Percentiles rank a stretch among this genome's conserved stretches.
phyloP scores from a whole-genome alignment of 139 green algal species.

The Chlorella sp. region DNA sequence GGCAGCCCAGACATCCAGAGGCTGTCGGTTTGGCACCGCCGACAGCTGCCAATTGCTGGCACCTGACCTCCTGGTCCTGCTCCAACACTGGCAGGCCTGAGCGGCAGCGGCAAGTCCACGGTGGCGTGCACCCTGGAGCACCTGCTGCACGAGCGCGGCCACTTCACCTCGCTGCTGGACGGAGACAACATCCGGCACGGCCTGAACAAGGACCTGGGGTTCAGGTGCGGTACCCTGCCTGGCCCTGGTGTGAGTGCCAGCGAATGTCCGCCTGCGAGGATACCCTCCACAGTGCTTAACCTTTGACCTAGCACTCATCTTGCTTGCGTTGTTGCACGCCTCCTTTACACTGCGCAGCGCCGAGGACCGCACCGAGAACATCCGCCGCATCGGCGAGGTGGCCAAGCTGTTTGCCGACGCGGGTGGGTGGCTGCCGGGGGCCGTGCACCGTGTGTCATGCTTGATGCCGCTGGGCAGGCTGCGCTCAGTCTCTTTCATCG shows the following conservation, averaged over 20 bases:
- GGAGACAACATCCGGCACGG: conserved; percentile 97
- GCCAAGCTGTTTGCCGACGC: conserved; percentile 92
- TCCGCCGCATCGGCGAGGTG: conserved; percentile 93
- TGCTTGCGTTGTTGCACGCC: no score
- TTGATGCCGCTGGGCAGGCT: not conserved
- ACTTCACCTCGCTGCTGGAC: conserved; percentile 86
- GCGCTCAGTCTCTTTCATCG: not conserved
- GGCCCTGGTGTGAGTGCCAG: no score
- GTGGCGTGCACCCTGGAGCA: conserved; percentile 84
- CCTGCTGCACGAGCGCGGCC: conserved; percentile 71
- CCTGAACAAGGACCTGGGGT: conserved; percentile 96
- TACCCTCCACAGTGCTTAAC: no score
- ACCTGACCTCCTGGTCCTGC: not conserved
- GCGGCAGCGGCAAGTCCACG: conserved; percentile 78
- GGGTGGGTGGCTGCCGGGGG: not conserved
- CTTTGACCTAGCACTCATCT: no score
- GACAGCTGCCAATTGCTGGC: not conserved
- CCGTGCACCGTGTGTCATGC: not conserved
- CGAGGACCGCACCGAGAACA: conserved; percentile 93
- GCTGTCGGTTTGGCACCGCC: no score
- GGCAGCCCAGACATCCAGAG: no score
- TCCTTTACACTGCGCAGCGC: conserved; percentile 25
- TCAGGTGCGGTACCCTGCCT: conserved; percentile 52
- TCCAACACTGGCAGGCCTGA: conserved; percentile 59
- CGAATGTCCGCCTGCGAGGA: no score